Conservation (phyloP, 2,329 filamentous ascomycete species). For the Aureobasidium mangrovei region DNA sequence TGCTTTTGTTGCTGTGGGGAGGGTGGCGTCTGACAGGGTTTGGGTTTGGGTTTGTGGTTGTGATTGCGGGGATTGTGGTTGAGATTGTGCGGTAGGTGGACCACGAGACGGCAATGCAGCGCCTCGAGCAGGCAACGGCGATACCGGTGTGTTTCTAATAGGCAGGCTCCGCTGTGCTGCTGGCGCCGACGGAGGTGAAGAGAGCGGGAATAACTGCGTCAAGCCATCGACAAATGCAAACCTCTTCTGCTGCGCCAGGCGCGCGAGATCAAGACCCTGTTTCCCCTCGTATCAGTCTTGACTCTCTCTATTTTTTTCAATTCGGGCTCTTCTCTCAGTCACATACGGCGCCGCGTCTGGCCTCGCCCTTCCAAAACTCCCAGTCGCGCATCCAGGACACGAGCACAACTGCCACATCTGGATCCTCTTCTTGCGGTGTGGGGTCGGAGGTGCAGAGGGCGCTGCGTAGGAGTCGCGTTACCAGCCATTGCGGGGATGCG, state of each 20-base stretch:
- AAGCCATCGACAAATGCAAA: conserved; percentile 73
- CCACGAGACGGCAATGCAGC: conserved; percentile 9
- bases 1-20: neutral
- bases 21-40: neutral
- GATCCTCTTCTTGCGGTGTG: conserved; percentile 19
- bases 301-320: neutral
- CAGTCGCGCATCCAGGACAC: conserved; percentile 76
- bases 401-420: conserved; percentile 49
- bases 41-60: conserved; percentile 1
- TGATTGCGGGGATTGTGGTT: neutral
- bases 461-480: conserved; percentile 43
- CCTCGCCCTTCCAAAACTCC: conserved; percentile 68
- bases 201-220: conserved; percentile 43
- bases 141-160: neutral
- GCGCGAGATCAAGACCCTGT: conserved; percentile 63
- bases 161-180: neutral
- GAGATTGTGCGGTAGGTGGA: neutral
- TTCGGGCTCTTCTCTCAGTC: neutral
- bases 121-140: neutral
- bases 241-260: conserved; percentile 46
- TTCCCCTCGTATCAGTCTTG: neutral
- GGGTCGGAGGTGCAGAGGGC: conserved; percentile 28
- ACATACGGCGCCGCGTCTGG: conserved; percentile 53
- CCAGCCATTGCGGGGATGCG: conserved; percentile 47
- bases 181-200: neutral